phyloP scores from a whole-genome alignment of 2,329 filamentous ascomycete species.

The Clonostachys rosea region DNA sequence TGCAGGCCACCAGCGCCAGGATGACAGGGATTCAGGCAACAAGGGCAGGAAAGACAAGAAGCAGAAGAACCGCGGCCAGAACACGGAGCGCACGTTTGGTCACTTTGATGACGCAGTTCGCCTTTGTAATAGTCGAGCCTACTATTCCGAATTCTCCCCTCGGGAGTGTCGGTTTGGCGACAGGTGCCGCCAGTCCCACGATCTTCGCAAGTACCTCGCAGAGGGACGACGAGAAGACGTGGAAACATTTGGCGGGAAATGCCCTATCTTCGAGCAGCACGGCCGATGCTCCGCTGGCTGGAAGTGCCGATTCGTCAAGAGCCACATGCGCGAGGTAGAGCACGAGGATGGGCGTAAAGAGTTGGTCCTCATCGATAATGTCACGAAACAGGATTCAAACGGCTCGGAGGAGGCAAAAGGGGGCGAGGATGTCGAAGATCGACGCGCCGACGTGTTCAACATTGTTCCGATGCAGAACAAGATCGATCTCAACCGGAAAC shows the following conservation, averaged over 20 bases:
- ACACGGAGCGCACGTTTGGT: slow-evolving; percentile 78
- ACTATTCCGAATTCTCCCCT: slow-evolving; percentile 77
- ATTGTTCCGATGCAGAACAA: slow-evolving; percentile 66
- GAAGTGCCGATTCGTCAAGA: slow-evolving; percentile 88
- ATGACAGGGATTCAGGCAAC: slow-evolving; percentile 42
- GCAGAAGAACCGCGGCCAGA: slow-evolving; percentile 61
- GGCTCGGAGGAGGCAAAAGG: slow-evolving; percentile 15
- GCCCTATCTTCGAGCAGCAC: slow-evolving; percentile 73
- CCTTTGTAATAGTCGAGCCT: slow-evolving; percentile 71
- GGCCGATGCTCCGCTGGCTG: slow-evolving; percentile 81
- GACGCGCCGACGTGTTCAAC: slow-evolving; percentile 69
- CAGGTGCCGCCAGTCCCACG: slow-evolving; percentile 76
- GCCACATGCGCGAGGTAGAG: slow-evolving; percentile 79
- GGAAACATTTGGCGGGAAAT: slow-evolving; percentile 69
- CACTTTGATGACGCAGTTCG: slow-evolving; percentile 71
- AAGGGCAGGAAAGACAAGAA: slow-evolving; percentile 32
- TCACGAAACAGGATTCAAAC: slow-evolving; percentile 1
- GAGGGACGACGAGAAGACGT: slow-evolving; percentile 80
- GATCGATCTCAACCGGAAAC: slow-evolving; percentile 69
- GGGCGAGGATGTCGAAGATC: slow-evolving; percentile 38
- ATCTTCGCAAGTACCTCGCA: slow-evolving; percentile 78
- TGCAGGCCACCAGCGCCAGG: slow-evolving; percentile 23
- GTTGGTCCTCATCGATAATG: slow-evolving; percentile 60
- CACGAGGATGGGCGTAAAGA: slow-evolving; percentile 79
- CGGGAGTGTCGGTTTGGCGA: slow-evolving; percentile 72